A percentile compares a stretch with the other conserved stretches of the same genome.
Evolutionary conservation across 108 stramenopile species (phyloP).

Genomic region (Nitzschia inconspicua): DNA sequence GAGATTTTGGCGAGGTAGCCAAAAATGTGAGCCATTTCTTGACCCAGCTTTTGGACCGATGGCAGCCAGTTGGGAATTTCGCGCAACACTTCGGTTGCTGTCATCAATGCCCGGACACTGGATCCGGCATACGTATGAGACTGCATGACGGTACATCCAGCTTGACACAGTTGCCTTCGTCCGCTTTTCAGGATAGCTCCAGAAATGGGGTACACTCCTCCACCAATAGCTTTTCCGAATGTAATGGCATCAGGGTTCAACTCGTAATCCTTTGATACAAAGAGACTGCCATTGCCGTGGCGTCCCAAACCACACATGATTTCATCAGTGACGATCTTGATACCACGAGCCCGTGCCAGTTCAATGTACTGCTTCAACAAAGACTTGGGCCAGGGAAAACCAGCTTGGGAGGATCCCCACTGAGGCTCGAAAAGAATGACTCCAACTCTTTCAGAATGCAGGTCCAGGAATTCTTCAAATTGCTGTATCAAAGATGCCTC

Average conservation of each 20-base stretch:
- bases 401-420: conserved; percentile 53
- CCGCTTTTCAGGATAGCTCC: conserved; percentile 49
- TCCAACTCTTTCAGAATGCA: conserved; percentile 32
- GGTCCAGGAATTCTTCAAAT: conserved; percentile 39
- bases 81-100: conserved; percentile 46
- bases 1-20: conserved; percentile 17
- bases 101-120: conserved; percentile 45
- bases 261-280: conserved; percentile 43
- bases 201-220: conserved; percentile 51
- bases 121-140: conserved; percentile 61
- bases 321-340: conserved; percentile 44
- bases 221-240: conserved; percentile 60
- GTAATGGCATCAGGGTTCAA: conserved; percentile 51
- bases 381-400: conserved; percentile 42
- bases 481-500: conserved; percentile 17
- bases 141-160: conserved; percentile 43
- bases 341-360: conserved; percentile 33
- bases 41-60: conserved; percentile 26
- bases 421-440: conserved; percentile 61
- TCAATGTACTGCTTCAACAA: conserved; percentile 37
- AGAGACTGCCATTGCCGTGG: conserved; percentile 49
- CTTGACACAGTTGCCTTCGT: conserved; percentile 17
- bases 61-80: conserved; percentile 32
- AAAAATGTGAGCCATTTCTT: conserved; percentile 38
- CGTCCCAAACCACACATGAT: conserved; percentile 67